Conservation (phyloP, 495 filamentous ascomycete species). For the Neurospora sp. region DNA sequence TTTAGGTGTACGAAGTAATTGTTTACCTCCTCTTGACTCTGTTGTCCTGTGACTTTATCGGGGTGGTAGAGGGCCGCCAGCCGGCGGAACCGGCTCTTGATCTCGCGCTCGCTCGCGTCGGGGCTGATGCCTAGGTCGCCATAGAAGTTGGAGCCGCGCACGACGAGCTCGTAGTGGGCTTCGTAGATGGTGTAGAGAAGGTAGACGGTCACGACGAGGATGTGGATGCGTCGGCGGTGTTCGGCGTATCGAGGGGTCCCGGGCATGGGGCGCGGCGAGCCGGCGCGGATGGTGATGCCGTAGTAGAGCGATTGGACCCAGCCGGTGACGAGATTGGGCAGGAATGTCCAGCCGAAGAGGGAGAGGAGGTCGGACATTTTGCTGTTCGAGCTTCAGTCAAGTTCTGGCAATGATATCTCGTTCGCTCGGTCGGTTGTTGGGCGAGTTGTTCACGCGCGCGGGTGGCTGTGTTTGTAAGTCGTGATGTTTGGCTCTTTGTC, state of each 20-base stretch:
- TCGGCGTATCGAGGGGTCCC: constrained; percentile 56
- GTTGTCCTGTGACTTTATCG: constrained; percentile 53
- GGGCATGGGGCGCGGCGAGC: constrained; percentile 69
- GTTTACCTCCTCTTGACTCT: constrained; percentile 20
- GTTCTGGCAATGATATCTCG: neutral
- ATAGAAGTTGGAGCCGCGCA: constrained; percentile 61
- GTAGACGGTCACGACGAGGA: constrained; percentile 69
- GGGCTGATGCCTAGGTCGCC: constrained; percentile 56
- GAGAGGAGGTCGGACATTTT: constrained; percentile 47
- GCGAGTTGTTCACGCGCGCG: neutral
- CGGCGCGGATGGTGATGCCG: constrained; percentile 80
- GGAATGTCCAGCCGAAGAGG: constrained; percentile 68
- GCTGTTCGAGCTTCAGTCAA: neutral
- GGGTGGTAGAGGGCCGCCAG: constrained; percentile 81
- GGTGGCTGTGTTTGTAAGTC: neutral
- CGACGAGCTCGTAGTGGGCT: constrained; percentile 68
- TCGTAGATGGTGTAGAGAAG: constrained; percentile 92
- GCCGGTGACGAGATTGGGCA: constrained; percentile 69
- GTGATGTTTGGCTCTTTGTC: neutral
- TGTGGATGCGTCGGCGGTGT: constrained; percentile 73
- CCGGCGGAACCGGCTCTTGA: constrained; percentile 79
- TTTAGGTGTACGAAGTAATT: constrained; percentile 73
- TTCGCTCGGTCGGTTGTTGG: neutral
- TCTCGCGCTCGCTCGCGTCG: constrained; percentile 56
- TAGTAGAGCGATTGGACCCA: constrained; percentile 79